These are phyloP conservation scores for Didymella pomorum DNA, from an alignment of 2,329 filamentous ascomycete genomes.

Conservation along the genomic window DNA sequence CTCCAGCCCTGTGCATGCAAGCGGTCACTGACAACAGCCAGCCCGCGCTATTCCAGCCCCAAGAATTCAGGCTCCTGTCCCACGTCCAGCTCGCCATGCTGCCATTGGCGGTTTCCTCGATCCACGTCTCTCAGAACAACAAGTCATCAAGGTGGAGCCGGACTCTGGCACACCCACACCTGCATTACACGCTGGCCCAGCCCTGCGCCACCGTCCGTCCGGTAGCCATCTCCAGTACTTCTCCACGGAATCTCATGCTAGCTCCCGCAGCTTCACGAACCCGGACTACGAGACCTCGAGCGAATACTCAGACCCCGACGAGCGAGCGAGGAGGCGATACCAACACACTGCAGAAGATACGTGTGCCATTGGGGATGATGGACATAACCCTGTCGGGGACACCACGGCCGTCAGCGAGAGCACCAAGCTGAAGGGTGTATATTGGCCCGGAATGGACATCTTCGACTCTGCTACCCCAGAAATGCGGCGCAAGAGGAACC, in stretches of 20 bases:
- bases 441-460: constrained; percentile 80
- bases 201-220: constrained; percentile 45
- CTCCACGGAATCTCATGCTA: constrained; percentile 45
- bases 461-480: constrained; percentile 80
- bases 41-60: constrained; percentile 34
- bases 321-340: constrained; percentile 32
- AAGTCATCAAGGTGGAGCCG: constrained; percentile 47
- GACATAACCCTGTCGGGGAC: constrained; percentile 30
- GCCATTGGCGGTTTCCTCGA: constrained; percentile 43
- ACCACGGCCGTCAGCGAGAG: constrained; percentile 47
- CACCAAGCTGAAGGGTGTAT: constrained; percentile 72
- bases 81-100: constrained; percentile 31
- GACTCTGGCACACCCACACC: constrained; percentile 40
- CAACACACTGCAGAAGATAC: constrained; percentile 36
- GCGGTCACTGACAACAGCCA: constrained; percentile 34
- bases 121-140: constrained; percentile 49
- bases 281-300: constrained; percentile 50
- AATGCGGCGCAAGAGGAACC: constrained; percentile 77
- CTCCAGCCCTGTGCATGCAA: not conserved
- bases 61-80: constrained; percentile 34
- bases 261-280: constrained; percentile 49
- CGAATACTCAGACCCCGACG: constrained; percentile 48
- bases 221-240: constrained; percentile 51
- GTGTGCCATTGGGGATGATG: constrained; percentile 46
- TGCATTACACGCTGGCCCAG: constrained; percentile 37